Percentiles rank a stretch among this genome's conserved stretches.
Conservation (phyloP, 352 stramenopile species). For the Phytopythium cucurbitacearum region DNA sequence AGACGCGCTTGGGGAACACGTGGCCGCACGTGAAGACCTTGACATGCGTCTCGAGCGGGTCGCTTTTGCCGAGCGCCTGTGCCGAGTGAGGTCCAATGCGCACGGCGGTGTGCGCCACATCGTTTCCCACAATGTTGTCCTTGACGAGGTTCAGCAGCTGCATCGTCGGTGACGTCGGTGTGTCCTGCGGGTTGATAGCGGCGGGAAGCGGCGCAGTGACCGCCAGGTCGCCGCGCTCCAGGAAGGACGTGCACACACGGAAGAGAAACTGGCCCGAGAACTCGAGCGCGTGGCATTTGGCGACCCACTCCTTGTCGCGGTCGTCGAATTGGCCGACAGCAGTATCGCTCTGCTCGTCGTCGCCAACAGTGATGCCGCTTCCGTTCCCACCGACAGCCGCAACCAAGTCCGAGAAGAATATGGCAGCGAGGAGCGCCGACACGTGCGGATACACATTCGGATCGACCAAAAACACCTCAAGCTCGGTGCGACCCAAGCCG, state of each 20-base stretch:
- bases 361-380: slow-evolving; percentile 1
- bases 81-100: slow-evolving; percentile 59
- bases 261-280: slow-evolving; percentile 84
- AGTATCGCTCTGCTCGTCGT: background rate
- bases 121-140: slow-evolving; percentile 73
- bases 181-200: slow-evolving; percentile 4
- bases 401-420: slow-evolving; percentile 76
- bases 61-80: slow-evolving; percentile 67
- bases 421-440: slow-evolving; percentile 51
- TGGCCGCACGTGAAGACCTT: slow-evolving; percentile 84
- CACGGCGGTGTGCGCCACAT: slow-evolving; percentile 45
- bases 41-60: slow-evolving; percentile 82
- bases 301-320: slow-evolving; percentile 72
- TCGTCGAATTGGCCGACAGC: slow-evolving; percentile 44
- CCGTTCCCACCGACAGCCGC: background rate
- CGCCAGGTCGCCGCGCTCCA: slow-evolving; percentile 24
- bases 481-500: slow-evolving; percentile 37
- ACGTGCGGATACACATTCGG: slow-evolving; percentile 54
- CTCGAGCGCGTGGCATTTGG: slow-evolving; percentile 63
- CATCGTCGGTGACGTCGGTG: slow-evolving; percentile 13
- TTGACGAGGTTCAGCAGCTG: slow-evolving; percentile 62
- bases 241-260: slow-evolving; percentile 56
- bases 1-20: slow-evolving; percentile 81
- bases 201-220: background rate
- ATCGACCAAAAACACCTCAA: slow-evolving; percentile 68